phyloP scores from a whole-genome alignment of 2,329 filamentous ascomycete genomes.

The Neurospora sp. region DNA sequence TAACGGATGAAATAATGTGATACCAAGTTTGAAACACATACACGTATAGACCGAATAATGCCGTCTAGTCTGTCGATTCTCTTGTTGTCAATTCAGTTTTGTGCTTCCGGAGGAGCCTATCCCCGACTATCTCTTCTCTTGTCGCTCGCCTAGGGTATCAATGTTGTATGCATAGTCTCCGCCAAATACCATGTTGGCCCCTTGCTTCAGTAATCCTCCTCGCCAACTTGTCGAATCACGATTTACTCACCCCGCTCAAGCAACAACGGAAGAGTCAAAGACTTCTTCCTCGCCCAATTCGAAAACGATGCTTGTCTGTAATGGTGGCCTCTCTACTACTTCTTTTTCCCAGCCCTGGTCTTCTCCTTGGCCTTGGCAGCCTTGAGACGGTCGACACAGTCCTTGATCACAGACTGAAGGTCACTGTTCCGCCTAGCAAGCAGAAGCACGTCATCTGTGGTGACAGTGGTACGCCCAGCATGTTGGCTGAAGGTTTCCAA shows the following conservation, averaged over 20 bases:
- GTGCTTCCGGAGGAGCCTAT: too few species aligned
- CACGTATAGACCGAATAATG: neutral
- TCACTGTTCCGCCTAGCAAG: slow-evolving; percentile 82
- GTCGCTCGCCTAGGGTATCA: neutral
- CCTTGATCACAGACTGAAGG: slow-evolving; percentile 63
- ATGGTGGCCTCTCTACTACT: neutral
- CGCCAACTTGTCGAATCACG: too few species aligned
- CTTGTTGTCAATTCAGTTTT: too few species aligned
- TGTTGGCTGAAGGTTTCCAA: slow-evolving; percentile 57
- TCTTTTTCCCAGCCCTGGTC: slow-evolving; percentile 17
- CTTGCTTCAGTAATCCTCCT: too few species aligned
- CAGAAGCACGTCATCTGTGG: slow-evolving; percentile 78
- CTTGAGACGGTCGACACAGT: slow-evolving; percentile 54
- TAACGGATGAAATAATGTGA: neutral
- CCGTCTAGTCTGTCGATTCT: neutral
- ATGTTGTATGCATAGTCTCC: neutral
- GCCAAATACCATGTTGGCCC: too few species aligned
- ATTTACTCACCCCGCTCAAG: neutral
- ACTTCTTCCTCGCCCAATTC: neutral
- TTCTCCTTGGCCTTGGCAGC: slow-evolving; percentile 29
- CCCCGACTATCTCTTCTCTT: too few species aligned
- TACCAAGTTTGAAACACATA: slow-evolving; percentile 1
- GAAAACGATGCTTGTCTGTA: neutral
- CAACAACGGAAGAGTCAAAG: accelerated
- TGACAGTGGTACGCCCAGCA: slow-evolving; percentile 70